Base-by-base conservation (phyloP, 2,329 filamentous ascomycete species). In the Metarhizium album region DNA sequence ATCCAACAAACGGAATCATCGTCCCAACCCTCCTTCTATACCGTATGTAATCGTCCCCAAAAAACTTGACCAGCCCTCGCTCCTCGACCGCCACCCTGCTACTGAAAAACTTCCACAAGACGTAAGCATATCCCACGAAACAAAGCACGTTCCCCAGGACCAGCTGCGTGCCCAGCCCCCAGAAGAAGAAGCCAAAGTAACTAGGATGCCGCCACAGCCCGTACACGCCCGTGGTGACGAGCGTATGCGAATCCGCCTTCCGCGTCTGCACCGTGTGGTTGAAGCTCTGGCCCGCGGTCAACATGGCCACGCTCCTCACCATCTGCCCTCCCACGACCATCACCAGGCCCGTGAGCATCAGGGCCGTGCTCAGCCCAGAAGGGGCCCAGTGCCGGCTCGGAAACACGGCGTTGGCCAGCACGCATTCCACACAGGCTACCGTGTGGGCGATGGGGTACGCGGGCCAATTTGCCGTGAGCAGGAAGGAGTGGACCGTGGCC, bases 181-280 rank as follows among this genome's bases (percentile, higher is more conserved):
- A 98, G 83, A 90, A 97, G 69, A 95, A 98, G 72, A 96, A 98
- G 3, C 91, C 93, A 71, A 97, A 96, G 69, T 98, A 98, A 53
- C 86, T 86, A 13, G 93, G 93, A 67, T 98, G 93, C 23, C 93
- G 75, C 48, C 94, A 71, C 43, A 78, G 66, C 7, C 73, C 71
- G 66, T 97, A 98, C 33, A 97, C 71, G 1, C 93, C 93, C 27
- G 73, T 74, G 0, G 86, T 95, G 2, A 98, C 87, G n/a, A 98
- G 76, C 45, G 74, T 74, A 66, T 98, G 93, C 1, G 80, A 81
- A 7, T 68, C 66, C 3, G 82, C 76, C 60, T 82, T 85, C 54
- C 74, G 80, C 55, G 79, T 80, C 67, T 93, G 88, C 8, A 96
- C 83, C 33, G 83, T 81, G 60, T 91, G 93, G 62, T 95, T 95